Evolutionary conservation across 2,329 filamentous ascomycete species (phyloP).

Genomic region (Colletotrichum theobromicola): DNA sequence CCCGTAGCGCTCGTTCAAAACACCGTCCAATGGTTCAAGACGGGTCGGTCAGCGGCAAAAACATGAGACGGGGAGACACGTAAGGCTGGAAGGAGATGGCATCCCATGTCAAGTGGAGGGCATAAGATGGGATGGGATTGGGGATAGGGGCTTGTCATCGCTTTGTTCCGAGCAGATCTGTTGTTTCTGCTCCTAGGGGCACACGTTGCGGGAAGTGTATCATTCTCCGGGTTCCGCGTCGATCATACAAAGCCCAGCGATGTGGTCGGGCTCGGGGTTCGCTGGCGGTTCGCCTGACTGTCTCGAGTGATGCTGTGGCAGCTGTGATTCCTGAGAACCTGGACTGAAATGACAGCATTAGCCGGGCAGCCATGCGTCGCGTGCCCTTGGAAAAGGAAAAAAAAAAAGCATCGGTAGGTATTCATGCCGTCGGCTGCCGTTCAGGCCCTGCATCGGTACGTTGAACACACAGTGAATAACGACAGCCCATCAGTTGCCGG

Average conservation of each 20-base stretch:
- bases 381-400: neutral
- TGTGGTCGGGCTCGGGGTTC: neutral
- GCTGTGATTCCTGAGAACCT: neutral
- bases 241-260: conserved; percentile 12
- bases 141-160: neutral
- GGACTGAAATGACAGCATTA: neutral
- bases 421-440: neutral
- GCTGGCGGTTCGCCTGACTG: neutral
- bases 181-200: neutral
- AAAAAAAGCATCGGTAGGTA: neutral
- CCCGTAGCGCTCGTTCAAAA: neutral
- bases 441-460: neutral
- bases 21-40: neutral
- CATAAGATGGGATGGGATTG: neutral
- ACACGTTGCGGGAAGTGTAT: conserved; percentile 14
- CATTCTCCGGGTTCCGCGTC: conserved; percentile 14
- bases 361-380: neutral
- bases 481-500: neutral
- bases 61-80: conserved; percentile 8
- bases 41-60: conserved; percentile 2
- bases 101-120: neutral
- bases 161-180: neutral
- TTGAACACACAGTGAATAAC: neutral
- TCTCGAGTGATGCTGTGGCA: neutral
- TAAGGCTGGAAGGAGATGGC: neutral